These are phyloP conservation scores for Leccinum angustisporum DNA, from an alignment of 1,284 basidiomycete species.

Conservation along the genomic window DNA sequence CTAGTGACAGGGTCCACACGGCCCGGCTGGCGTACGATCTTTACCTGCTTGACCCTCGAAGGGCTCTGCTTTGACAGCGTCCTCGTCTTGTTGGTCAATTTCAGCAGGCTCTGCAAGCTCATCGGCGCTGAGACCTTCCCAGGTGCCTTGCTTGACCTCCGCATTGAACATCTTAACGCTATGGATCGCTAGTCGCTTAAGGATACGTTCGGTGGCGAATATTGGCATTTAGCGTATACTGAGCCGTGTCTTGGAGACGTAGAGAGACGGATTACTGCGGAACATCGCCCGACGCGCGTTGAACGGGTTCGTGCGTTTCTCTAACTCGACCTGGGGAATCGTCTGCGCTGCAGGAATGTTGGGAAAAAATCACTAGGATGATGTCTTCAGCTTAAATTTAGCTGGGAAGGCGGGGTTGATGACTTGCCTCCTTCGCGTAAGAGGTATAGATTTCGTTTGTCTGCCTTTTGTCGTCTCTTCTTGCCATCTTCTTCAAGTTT, in stretches of 20 bases:
- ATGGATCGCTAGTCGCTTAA: conserved; percentile 87
- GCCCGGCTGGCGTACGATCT: conserved; percentile 86
- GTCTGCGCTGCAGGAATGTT: conserved; percentile 76
- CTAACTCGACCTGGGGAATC: conserved; percentile 72
- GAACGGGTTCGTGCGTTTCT: conserved; percentile 81
- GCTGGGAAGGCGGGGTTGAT: neutral
- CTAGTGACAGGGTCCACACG: conserved; percentile 87
- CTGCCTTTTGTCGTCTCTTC: conserved; percentile 82
- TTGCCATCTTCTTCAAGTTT: conserved; percentile 88
- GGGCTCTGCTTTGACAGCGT: conserved; percentile 36
- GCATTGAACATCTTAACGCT: conserved; percentile 77
- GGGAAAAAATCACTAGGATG: conserved; percentile 79
- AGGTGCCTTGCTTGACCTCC: conserved; percentile 70
- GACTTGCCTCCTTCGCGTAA: conserved; percentile 88
- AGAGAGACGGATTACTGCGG: conserved; percentile 89
- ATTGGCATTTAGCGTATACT: conserved; percentile 91
- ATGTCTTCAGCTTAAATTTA: neutral
- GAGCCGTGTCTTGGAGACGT: conserved; percentile 91
- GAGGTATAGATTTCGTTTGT: conserved; percentile 96
- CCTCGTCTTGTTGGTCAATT: conserved; percentile 22
- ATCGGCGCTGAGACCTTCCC: conserved; percentile 67
- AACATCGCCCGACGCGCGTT: conserved; percentile 79
- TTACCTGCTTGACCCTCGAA: conserved; percentile 80
- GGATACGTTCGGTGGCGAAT: conserved; percentile 85
- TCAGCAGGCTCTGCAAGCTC: conserved; percentile 56